A percentile compares a stretch with the other conserved stretches of the same genome.
Evolutionary conservation across 164 flowering plant species (phyloP).

Genomic region (Vitis vinifera): DNA sequence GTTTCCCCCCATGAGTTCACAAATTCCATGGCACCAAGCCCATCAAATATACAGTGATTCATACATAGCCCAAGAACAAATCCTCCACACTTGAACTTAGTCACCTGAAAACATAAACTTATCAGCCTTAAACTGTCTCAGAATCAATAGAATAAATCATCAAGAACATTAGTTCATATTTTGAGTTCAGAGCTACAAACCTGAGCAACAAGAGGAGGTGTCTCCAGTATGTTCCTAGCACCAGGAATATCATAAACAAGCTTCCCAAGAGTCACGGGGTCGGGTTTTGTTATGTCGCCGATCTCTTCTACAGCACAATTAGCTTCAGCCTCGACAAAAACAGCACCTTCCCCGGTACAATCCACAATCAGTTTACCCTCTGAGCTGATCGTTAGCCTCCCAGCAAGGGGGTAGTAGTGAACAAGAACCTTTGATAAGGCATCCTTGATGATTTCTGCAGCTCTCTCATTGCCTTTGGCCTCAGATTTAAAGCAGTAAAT

Average conservation of each 20-base stretch:
- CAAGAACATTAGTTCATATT: neutral
- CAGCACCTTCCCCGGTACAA: slow-evolving; percentile 81
- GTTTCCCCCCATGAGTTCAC: slow-evolving; percentile 84
- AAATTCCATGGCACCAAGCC: slow-evolving; percentile 85
- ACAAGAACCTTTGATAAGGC: slow-evolving; percentile 78
- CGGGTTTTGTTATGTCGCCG: slow-evolving; percentile 73
- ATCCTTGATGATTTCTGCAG: slow-evolving; percentile 52
- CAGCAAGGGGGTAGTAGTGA: slow-evolving; percentile 73
- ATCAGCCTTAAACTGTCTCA: neutral
- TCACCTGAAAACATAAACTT: slow-evolving; percentile 47
- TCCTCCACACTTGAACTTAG: slow-evolving; percentile 88
- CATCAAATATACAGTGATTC: slow-evolving; percentile 89
- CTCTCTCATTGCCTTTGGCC: slow-evolving; percentile 38
- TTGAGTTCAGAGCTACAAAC: slow-evolving; percentile 25
- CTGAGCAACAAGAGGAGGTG: slow-evolving; percentile 79
- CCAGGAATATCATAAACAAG: slow-evolving; percentile 76
- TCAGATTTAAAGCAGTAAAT: slow-evolving; percentile 40
- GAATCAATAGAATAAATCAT: neutral
- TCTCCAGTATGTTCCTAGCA: slow-evolving; percentile 70
- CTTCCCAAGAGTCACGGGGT: slow-evolving; percentile 72
- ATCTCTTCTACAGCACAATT: slow-evolving; percentile 52
- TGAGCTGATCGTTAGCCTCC: slow-evolving; percentile 62
- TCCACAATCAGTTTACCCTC: slow-evolving; percentile 80
- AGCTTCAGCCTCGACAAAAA: slow-evolving; percentile 85
- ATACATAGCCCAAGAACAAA: slow-evolving; percentile 73